Evolutionary conservation across 2,329 filamentous ascomycete genomes (phyloP), one percentile per base, ranked within the genome.

Genomic region (Alternaria postmessia): DNA sequence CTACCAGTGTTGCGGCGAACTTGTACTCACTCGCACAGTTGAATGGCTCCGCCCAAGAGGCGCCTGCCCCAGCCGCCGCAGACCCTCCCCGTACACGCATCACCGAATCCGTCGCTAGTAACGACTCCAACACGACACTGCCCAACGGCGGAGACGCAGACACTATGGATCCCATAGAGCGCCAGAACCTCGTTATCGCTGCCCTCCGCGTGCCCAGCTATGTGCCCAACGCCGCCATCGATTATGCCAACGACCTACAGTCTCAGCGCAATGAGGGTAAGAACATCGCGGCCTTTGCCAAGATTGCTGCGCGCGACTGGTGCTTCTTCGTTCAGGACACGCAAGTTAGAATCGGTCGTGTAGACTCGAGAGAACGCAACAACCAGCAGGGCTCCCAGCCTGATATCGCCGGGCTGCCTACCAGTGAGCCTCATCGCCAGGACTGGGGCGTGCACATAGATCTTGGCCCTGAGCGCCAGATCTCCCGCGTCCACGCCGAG

Each of bases 221-320:
- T 66, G 75, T 85, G 2, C 81, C 90, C 2, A 86, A 88, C 62
- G 82, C 84, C n/a, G 76, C 82, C 2, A 72, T 88, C 41, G 80
- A 85, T 47, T 90, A 88, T 66, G 83, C 84, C 2, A 83, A 86
- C 59, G 80, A 83, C 57, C 73, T 84, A 46, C 80, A 84, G 49
- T 79, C 73, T 48, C 70, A 69, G 62, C 80, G 73, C 74, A 81
- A 64, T 69, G 78, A 74, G 72, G 81, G 75, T 69, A 74, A 73
- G 63, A 81, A 77, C 68, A 80, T 82, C 32, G 79, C 81, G 7
- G 92, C 92, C 36, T 95, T 92, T 76, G 92, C 91, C 57, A 94
- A 94, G 81, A 89, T 95, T 62, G 88, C 91, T 20, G 92, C 91
- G 16, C 87, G 88, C 66, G 90, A 92, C 74, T 95, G 92, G 92